Evolutionary conservation across 176 grass and related monocot genomes (phyloP).

Genomic region (Carex cristatella): DNA sequence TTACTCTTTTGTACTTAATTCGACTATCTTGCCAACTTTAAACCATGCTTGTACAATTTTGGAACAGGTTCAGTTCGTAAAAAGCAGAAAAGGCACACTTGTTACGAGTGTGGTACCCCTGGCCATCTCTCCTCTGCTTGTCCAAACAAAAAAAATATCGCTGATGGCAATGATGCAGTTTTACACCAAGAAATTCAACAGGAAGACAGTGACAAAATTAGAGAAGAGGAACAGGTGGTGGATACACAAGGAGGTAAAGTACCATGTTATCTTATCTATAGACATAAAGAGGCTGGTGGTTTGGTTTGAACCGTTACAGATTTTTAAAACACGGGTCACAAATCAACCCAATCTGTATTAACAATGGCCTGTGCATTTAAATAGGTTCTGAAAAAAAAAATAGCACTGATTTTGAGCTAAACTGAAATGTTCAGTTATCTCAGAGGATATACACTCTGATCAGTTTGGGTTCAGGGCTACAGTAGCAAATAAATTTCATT

Average conservation of each 20-base stretch:
- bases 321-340: too few relatives aligned
- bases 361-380: too few relatives aligned
- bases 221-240: background rate
- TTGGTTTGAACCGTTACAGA: too few relatives aligned
- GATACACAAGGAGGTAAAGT: slow-evolving; percentile 2
- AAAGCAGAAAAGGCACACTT: slow-evolving; percentile 61
- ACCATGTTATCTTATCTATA: background rate
- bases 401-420: too few relatives aligned
- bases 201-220: background rate
- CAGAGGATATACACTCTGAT: too few relatives aligned
- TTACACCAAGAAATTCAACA: background rate
- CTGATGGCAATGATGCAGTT: background rate
- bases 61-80: slow-evolving; percentile 24
- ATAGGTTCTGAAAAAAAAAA: too few relatives aligned
- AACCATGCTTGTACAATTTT: background rate
- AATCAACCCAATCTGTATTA: too few relatives aligned
- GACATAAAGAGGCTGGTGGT: background rate
- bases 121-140: slow-evolving; percentile 68
- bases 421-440: too few relatives aligned
- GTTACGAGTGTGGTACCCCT: slow-evolving; percentile 56
- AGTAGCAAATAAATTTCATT: background rate
- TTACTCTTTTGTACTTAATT: background rate
- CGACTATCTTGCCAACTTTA: background rate
- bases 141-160: slow-evolving; percentile 39
- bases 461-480: background rate